A percentile compares a stretch with the other conserved stretches of the same genome.
Evolutionary conservation across 1,139 yeast species (phyloP).

Genomic region (Entelexis paramagnoliae): DNA sequence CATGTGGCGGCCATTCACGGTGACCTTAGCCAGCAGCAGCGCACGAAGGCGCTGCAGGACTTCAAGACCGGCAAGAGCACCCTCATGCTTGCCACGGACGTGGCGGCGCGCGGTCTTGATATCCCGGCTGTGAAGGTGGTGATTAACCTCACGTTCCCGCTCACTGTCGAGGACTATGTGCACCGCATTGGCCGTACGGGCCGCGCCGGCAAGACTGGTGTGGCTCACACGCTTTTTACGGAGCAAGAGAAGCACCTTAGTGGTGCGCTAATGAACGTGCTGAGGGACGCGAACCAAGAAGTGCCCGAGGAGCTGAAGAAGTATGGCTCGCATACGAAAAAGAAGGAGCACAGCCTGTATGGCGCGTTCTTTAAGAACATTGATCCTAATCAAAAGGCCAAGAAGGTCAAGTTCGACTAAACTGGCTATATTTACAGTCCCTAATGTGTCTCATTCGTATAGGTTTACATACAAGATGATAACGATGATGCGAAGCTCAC

Average conservation of each 20-base stretch:
- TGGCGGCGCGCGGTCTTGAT: constrained; percentile 97
- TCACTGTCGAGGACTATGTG: constrained; percentile 95
- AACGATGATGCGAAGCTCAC: not conserved
- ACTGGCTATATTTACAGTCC: no score
- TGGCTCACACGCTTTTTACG: constrained; percentile 89
- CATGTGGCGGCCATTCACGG: constrained; percentile 92
- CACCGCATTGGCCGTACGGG: constrained; percentile 99
- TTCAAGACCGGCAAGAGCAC: constrained; percentile 75
- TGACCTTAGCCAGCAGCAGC: constrained; percentile 82
- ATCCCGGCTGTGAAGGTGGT: constrained; percentile 96
- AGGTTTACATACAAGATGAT: not conserved
- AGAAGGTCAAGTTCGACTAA: constrained; percentile 66
- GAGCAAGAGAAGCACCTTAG: constrained; percentile 95
- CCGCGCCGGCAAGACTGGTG: constrained; percentile 93
- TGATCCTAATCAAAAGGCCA: constrained; percentile 77
- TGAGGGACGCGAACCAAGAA: constrained; percentile 87
- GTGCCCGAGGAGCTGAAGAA: constrained; percentile 95
- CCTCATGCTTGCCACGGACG: constrained; percentile 89
- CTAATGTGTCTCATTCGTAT: not conserved
- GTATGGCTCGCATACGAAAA: constrained; percentile 95
- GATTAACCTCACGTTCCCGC: constrained; percentile 90
- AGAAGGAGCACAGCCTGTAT: constrained; percentile 90
- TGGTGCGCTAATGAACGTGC: constrained; percentile 85
- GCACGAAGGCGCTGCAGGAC: constrained; percentile 74
- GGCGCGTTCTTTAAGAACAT: constrained; percentile 95